Base-by-base conservation (phyloP, 345 rosid genomes). In the Ceriops tagal region DNA sequence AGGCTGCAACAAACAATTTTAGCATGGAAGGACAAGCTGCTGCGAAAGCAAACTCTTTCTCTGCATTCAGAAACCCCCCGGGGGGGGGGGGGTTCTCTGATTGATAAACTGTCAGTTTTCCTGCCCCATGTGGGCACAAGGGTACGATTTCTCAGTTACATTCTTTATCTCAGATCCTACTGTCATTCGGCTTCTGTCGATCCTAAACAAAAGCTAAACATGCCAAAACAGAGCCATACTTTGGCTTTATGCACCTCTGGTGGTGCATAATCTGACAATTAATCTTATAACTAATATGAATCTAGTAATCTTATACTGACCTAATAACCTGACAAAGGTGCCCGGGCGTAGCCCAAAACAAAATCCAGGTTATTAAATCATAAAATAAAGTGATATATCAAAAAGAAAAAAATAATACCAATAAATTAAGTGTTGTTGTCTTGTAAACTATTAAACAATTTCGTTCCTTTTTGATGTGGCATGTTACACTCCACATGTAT, bases 1-100 rank as follows among this genome's bases (percentile, higher is more conserved):
- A 28, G 30, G 30, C 70, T 92, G 70, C 83, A 68, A 52, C 71
- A 69, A 26, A 81, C 91, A 11, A 75, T 86, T 84, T 62, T 63
- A 37, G 77, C 82, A n/a, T 78, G 87, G 90, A 88, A 83, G 78
- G 80, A 65, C 52, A 77, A 77, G 73, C 74, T 73, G 26, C 78
- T 58, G 5, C 73, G 52, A 76, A 79, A 80, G 65, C 71, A 66
- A 47, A 32, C 67, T 58, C 52, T 71, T 64, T 35, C 65, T 31
- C 67, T 74, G 56, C 62, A 19, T 28, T 28, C 30, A 28, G 30
- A 28, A 28, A 28, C 3, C 30, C 30, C 30, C 3, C 3, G 68
- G 65, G 1, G 20, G 22, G 75, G 66, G 35, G 72, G 20, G 70
- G 27, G 39, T 28, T 70, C 64, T 30, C 65, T 19, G 64, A 61